These are phyloP conservation scores for Wickerhamiella australiensis DNA, from an alignment of 805 yeast genomes.

Conservation along the genomic window DNA sequence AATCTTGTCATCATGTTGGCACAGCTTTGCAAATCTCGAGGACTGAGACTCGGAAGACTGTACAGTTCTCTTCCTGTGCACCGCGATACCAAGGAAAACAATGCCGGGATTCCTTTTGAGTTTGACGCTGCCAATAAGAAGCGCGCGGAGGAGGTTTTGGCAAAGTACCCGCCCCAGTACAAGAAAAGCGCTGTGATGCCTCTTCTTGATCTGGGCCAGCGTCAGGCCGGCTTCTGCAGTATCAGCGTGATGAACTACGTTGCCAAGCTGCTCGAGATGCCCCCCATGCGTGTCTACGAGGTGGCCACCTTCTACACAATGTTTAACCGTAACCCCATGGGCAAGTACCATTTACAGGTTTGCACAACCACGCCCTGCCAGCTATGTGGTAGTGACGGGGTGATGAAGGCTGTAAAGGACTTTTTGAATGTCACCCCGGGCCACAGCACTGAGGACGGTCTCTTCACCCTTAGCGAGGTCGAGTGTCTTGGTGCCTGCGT, in stretches of 20 bases:
- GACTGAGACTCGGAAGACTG: not conserved
- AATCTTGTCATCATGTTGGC: slow-evolving; percentile 10
- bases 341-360: slow-evolving; percentile 69
- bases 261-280: slow-evolving; percentile 72
- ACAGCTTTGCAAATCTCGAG: slow-evolving; percentile 8
- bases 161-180: slow-evolving; percentile 76
- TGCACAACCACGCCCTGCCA: slow-evolving; percentile 89
- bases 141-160: slow-evolving; percentile 60
- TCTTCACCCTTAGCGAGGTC: slow-evolving; percentile 75
- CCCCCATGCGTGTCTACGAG: slow-evolving; percentile 88
- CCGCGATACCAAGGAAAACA: slow-evolving; percentile 58
- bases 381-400: slow-evolving; percentile 69
- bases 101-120: slow-evolving; percentile 57
- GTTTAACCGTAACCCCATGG: slow-evolving; percentile 80
- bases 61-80: slow-evolving; percentile 39
- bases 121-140: slow-evolving; percentile 51
- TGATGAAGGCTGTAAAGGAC: slow-evolving; percentile 54
- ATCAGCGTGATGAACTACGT: slow-evolving; percentile 83
- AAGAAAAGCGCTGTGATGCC: slow-evolving; percentile 87
- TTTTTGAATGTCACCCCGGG: slow-evolving; percentile 60
- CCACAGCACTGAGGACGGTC: slow-evolving; percentile 60
- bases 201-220: slow-evolving; percentile 71
- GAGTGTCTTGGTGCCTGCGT: slow-evolving; percentile 90
- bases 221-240: slow-evolving; percentile 76
- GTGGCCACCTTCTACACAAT: slow-evolving; percentile 87